These are phyloP conservation scores for Fusarium irregulare DNA, from an alignment of 2,329 filamentous ascomycete genomes.

Conservation along the genomic window DNA sequence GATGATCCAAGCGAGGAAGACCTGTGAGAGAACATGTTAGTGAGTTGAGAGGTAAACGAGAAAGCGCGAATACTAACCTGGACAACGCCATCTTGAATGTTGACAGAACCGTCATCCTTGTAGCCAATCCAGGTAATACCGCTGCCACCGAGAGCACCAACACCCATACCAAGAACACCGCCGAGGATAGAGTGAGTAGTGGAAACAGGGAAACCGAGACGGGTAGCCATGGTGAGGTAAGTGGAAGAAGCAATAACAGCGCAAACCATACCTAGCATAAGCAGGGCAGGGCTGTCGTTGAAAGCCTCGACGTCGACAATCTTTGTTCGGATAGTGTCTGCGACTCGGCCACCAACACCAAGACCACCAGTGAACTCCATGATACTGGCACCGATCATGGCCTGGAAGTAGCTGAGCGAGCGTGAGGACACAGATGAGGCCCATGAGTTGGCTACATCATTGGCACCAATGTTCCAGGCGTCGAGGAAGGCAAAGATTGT, in stretches of 20 bases:
- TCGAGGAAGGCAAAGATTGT: constrained; percentile 74
- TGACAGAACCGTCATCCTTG: constrained; percentile 50
- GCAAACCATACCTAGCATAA: constrained; percentile 70
- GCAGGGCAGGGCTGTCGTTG: constrained; percentile 58
- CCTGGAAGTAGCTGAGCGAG: constrained; percentile 71
- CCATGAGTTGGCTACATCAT: constrained; percentile 82
- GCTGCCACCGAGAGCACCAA: constrained; percentile 63
- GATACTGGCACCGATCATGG: constrained; percentile 66
- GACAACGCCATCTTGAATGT: constrained; percentile 63
- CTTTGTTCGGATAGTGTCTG: constrained; percentile 71
- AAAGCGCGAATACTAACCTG: constrained; percentile 49
- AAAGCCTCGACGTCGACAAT: constrained; percentile 64
- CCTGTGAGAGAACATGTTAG: constrained; percentile 56
- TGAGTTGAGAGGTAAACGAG: too few species aligned
- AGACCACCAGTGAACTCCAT: constrained; percentile 73
- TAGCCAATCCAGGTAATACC: constrained; percentile 66
- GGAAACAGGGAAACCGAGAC: constrained; percentile 67
- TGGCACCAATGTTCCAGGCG: constrained; percentile 71
- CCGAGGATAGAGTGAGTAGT: constrained; percentile 72
- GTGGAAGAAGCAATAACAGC: constrained; percentile 64
- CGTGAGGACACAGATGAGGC: constrained; percentile 78
- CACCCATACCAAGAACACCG: constrained; percentile 68
- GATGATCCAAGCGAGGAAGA: constrained; percentile 71
- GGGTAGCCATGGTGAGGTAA: constrained; percentile 68
- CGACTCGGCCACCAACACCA: constrained; percentile 69